Percentiles rank a stretch among this genome's conserved stretches.
phyloP scores from a whole-genome alignment of 192 early-diverging fungal species.

The Entophlyctis helioformis region DNA sequence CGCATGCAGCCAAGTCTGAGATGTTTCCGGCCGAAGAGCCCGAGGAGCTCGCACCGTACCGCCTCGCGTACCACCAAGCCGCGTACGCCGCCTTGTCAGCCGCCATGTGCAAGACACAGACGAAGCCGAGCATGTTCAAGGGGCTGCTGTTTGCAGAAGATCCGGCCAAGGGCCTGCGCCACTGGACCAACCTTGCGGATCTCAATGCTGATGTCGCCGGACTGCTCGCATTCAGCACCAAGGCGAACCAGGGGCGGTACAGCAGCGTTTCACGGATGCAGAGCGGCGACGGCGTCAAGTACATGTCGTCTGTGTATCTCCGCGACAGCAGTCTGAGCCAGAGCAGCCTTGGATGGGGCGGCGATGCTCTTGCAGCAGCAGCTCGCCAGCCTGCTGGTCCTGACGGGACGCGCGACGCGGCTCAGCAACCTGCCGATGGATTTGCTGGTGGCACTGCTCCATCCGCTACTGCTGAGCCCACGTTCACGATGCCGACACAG shows the following conservation, averaged over 20 bases:
- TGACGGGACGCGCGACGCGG: too few relatives aligned
- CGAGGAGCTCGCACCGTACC: neutral
- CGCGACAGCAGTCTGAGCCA: constrained; percentile 49
- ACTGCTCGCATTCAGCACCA: too few relatives aligned
- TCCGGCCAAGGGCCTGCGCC: constrained; percentile 7
- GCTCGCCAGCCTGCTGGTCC: too few relatives aligned
- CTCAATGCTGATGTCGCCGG: too few relatives aligned
- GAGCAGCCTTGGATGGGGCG: constrained; percentile 15
- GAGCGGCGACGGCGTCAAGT: too few relatives aligned
- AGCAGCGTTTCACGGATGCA: too few relatives aligned
- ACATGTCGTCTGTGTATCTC: constrained; percentile 45
- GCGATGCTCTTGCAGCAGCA: too few relatives aligned
- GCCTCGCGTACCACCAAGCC: constrained; percentile 30
- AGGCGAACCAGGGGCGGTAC: too few relatives aligned
- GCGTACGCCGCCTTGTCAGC: constrained; percentile 46
- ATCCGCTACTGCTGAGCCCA: too few relatives aligned
- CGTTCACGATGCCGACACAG: too few relatives aligned
- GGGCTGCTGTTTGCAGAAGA: constrained; percentile 51
- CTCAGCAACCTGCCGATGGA: too few relatives aligned
- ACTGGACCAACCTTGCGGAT: constrained; percentile 12
- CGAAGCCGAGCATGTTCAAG: constrained; percentile 27
- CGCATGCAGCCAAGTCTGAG: constrained; percentile 7
- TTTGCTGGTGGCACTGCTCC: too few relatives aligned
- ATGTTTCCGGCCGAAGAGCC: neutral
- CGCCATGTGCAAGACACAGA: constrained; percentile 46